These are phyloP conservation scores for Penstemon barbatus DNA, from an alignment of 257 asterid species.

Conservation along the genomic window DNA sequence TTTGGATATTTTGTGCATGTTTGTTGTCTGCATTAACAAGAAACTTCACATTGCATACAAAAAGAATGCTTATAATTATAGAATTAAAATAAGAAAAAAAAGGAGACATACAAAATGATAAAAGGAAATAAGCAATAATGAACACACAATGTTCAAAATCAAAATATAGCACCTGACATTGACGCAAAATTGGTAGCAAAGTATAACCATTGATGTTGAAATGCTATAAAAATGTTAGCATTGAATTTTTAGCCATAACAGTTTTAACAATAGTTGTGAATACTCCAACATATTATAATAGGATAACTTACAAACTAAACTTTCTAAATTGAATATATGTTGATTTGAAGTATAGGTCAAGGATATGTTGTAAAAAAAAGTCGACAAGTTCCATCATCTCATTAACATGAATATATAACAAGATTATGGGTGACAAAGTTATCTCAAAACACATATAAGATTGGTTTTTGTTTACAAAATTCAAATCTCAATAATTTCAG, in stretches of 20 bases:
- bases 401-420: neutral
- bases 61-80: slow-evolving; percentile 1
- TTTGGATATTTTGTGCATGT: slow-evolving; percentile 72
- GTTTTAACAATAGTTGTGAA: slow-evolving; percentile 11
- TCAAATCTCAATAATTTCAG: neutral
- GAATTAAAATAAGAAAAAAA: slow-evolving; percentile 6
- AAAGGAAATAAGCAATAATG: slow-evolving; percentile 17
- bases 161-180: slow-evolving; percentile 48
- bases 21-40: slow-evolving; percentile 79
- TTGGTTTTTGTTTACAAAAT: neutral
- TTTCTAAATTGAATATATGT: neutral
- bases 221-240: neutral
- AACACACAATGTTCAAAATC: slow-evolving; percentile 23
- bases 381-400: neutral
- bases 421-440: neutral
- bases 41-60: slow-evolving; percentile 51
- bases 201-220: neutral
- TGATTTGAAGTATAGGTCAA: slow-evolving; percentile 16
- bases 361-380: slow-evolving; percentile 8
- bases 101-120: neutral
- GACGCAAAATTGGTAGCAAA: slow-evolving; percentile 35
- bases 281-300: slow-evolving; percentile 9
- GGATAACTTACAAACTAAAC: slow-evolving; percentile 10
- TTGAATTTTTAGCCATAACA: slow-evolving; percentile 14
- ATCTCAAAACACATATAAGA: neutral